Base-by-base conservation (phyloP, 2,329 filamentous ascomycete genomes). In the Penicillium sp. region DNA sequence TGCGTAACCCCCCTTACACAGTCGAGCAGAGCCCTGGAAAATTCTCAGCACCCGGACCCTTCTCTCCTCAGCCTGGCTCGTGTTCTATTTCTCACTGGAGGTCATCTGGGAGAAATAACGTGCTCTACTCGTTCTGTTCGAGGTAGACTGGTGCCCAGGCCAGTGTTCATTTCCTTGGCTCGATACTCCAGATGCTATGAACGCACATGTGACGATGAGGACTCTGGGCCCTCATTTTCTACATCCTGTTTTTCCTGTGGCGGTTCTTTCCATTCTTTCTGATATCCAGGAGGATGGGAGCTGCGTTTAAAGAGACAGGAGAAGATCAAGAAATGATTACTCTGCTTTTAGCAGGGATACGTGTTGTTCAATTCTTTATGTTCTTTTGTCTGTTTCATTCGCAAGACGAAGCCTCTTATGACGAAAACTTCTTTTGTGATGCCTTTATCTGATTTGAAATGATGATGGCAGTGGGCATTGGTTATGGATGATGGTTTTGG, bases 301-400 rank as follows among this genome's bases (percentile, higher is more conserved):
- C 41, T 53, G 50, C 42, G 44, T 54, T 61, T 61, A 57, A 60
- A 60, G 33, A 35, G 49, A 49, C 47, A 49, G 48, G 27, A 10
- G 33, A 28, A 10, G 47, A 40, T 46, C 31, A 35, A 47, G 31
- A 38, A 4, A n/a, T 32, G 37, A 24, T 25, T 43, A 28, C 33
- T 43, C 31, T 46, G 23, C 18, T 46, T 13, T 31, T 31, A 9
- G 47, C 18, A 10, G 27, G 24, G 28, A 41, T 37, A 31, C 44
- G 35, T 15, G 44, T 33, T 8, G 9, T 33, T 44, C 33, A 32
- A 7, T 42, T 42, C 39, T 8, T n/a, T 10, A 25, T 42, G 32
- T 41, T 48, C 25, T 27, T 51, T 46, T 50, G 53, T 31, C 48
- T 50, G 15, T 49, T 45, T 31, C 32, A 42, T 48, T 47, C 38